Percentiles rank a stretch among this genome's conserved stretches.
Conservation (phyloP, 441 rosid species). For the Erodium texanum region DNA sequence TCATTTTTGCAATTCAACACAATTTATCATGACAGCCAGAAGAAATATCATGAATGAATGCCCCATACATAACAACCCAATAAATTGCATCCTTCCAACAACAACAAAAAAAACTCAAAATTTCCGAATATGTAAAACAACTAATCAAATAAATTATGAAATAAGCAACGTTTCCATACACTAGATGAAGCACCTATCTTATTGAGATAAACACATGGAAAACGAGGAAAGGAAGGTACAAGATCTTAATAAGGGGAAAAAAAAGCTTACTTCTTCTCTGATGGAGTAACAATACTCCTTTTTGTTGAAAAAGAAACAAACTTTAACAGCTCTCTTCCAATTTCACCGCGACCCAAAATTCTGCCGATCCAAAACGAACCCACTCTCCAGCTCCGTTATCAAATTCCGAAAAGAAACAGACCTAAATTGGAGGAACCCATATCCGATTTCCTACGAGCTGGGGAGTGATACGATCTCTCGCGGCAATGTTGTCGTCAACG, state of each 20-base stretch:
- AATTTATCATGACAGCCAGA: neutral
- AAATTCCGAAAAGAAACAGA: neutral
- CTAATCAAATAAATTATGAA: neutral
- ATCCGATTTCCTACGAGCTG: neutral
- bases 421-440: neutral
- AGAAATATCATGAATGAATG: neutral
- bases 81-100: too few species aligned
- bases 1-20: neutral
- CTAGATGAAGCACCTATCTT: neutral
- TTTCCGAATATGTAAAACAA: neutral
- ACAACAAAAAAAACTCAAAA: too few species aligned
- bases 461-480: neutral
- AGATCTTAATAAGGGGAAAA: neutral
- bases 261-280: neutral
- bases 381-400: neutral
- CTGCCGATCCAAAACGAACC: neutral
- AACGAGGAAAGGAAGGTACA: neutral
- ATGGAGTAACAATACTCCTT: neutral
- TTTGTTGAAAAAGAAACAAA: neutral
- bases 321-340: neutral
- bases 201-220: neutral
- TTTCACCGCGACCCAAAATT: neutral
- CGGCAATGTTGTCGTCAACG: too few species aligned
- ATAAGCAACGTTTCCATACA: neutral
- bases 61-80: too few species aligned